Conservation (phyloP, 306 rosid species). For the Casuarina equisetifolia region DNA sequence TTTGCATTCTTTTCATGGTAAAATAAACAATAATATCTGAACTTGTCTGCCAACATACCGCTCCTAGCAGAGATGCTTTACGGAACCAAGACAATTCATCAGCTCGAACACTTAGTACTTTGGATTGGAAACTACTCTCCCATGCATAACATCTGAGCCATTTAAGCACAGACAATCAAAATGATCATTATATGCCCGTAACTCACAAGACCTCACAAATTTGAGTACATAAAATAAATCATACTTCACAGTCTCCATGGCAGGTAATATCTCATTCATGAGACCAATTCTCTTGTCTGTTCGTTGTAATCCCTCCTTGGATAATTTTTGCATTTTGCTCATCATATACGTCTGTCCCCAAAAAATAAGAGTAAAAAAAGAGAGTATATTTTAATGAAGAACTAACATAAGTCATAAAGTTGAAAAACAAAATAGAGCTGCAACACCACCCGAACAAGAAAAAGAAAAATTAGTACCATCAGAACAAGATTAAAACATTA, state of each 20-base stretch:
- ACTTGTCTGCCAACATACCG: conserved; percentile 53
- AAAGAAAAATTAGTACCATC: background rate
- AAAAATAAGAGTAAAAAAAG: background rate
- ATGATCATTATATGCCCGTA: conserved; percentile 21
- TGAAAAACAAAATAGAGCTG: background rate
- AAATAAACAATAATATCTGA: conserved; percentile 12
- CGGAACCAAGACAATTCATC: conserved; percentile 90
- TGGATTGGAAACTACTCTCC: conserved; percentile 96
- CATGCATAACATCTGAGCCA: conserved; percentile 89
- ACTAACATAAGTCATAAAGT: background rate
- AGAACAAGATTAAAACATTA: background rate
- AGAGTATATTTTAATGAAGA: background rate
- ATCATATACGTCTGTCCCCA: conserved; percentile 75
- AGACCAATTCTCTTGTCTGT: conserved; percentile 98
- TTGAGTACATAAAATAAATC: conserved; percentile 24
- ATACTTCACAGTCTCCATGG: conserved; percentile 98
- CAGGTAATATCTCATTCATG: conserved; percentile 96
- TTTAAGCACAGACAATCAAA: conserved; percentile 35
- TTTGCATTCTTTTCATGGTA: conserved; percentile 1
- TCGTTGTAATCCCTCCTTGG: conserved; percentile 87
- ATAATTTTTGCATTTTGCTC: conserved; percentile 76
- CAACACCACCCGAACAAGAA: background rate
- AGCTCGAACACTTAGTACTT: conserved; percentile 58
- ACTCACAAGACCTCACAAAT: background rate
- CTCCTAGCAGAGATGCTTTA: conserved; percentile 73